A percentile compares a stretch with the other conserved stretches of the same genome.
Conservation (phyloP, 768 basidiomycete genomes). For the Tubosaeta sp. region DNA sequence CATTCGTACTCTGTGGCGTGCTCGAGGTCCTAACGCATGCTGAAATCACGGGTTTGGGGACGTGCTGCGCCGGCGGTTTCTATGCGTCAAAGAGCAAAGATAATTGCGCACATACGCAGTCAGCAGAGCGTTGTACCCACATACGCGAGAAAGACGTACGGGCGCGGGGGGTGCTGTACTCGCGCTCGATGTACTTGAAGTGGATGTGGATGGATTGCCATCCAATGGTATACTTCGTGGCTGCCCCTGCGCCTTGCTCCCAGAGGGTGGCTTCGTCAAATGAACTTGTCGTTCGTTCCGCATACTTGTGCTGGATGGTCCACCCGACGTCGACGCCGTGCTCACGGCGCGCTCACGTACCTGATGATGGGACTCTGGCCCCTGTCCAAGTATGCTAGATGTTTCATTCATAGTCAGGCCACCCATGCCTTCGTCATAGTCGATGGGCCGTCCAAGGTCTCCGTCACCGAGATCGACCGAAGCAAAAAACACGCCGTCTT, state of each 20-base stretch:
- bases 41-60: conserved; percentile 1
- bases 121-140: neutral
- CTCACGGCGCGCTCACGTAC: conserved; percentile 4
- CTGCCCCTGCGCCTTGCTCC: neutral
- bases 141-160: conserved; percentile 29
- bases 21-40: conserved; percentile 9
- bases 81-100: neutral
- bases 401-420: conserved; percentile 11
- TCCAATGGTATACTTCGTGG: neutral
- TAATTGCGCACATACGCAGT: conserved; percentile 7
- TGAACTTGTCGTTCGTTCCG: conserved; percentile 1
- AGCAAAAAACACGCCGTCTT: conserved; percentile 66
- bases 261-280: neutral
- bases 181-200: conserved; percentile 2
- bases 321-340: neutral
- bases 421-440: conserved; percentile 36
- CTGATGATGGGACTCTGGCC: conserved; percentile 5
- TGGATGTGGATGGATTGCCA: neutral
- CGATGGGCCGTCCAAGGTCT: conserved; percentile 36
- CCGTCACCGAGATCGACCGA: conserved; percentile 48
- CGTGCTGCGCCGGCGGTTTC: conserved; percentile 9
- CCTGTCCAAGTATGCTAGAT: conserved; percentile 1
- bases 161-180: neutral
- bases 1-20: conserved; percentile 3
- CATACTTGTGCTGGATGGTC: neutral